Percentiles rank a stretch among this genome's conserved stretches.
phyloP scores from a whole-genome alignment of 371 early-diverging fungal species.

The Coemansia linderi region DNA sequence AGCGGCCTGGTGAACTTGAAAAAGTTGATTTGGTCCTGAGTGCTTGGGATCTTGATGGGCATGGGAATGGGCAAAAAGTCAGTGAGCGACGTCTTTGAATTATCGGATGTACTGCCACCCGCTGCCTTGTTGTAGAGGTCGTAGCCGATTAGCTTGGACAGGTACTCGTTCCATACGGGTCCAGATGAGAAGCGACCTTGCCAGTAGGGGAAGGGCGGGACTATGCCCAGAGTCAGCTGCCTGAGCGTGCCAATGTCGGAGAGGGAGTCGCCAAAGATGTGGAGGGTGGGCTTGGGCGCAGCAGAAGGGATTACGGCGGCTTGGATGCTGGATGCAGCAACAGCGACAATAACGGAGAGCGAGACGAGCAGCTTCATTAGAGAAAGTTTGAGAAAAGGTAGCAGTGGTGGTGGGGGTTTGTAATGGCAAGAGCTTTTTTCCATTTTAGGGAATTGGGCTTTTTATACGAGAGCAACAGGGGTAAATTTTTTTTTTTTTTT shows the following conservation, averaged over 20 bases:
- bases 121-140: conserved; percentile 40
- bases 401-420: neutral
- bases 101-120: conserved; percentile 43
- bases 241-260: conserved; percentile 53
- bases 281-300: conserved; percentile 22
- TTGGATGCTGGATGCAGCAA: conserved; percentile 12
- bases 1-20: conserved; percentile 28
- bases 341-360: neutral
- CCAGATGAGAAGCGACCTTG: conserved; percentile 56
- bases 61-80: conserved; percentile 14
- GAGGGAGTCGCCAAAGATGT: conserved; percentile 55
- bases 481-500: neutral
- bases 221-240: conserved; percentile 39
- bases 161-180: conserved; percentile 57
- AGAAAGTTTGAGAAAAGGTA: neutral
- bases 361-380: conserved; percentile 24
- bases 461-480: neutral
- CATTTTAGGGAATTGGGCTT: neutral
- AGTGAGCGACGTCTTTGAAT: conserved; percentile 16
- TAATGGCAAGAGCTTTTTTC: neutral
- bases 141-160: conserved; percentile 22
- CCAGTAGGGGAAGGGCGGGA: conserved; percentile 50
- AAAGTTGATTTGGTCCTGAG: conserved; percentile 34
- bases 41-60: conserved; percentile 30
- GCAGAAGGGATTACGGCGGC: conserved; percentile 8